Evolutionary conservation across 129 eudicot species (phyloP), one percentile per base, ranked within the genome.

Genomic region (Logfia minima): DNA sequence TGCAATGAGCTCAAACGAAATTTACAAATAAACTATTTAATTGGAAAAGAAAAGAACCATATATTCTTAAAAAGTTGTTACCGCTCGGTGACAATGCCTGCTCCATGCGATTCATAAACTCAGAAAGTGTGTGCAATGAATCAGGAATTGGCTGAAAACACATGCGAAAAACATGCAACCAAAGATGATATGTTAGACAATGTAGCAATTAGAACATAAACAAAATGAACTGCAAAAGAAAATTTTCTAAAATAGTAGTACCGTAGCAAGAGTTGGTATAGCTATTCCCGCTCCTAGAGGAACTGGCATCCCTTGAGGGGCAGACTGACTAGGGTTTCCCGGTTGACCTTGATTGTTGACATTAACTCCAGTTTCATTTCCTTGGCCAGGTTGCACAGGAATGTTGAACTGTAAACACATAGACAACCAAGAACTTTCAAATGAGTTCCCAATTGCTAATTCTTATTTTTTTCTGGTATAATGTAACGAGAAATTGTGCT

Each of bases 101-200:
- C 83, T 92, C 99, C 99, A 92, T 92, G 75, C 87, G 91, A 81
- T 86, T 85, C 81, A 95, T 89, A 66, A 89, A 92, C 77, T 92
- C 99, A 1, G 84, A 80, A 29, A 95, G 89, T 29, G 97, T 92
- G 86, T 81, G 85, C 79, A 95, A 71, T 1, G 99, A 92, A 88
- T 89, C 90, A 16, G 97, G 96, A 83, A 95, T 88, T 65, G 99
- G 96, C 99, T 95, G 92, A 61, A 70, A 78, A 53, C 11, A 32
- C 75, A 48, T 63, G 62, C 10, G 26, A 81, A 37, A 75, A 53
- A 26, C 58, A 67, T 29, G 32, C 70, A 79, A 56, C 51, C 64
- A 64, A 71, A 34, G 11, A 66, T 16, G 55, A 37, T 3, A 3
- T 28, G 67, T 69, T 37, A 74, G 64, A 53, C 60, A 78, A 34